phyloP scores from a whole-genome alignment of 2,329 filamentous ascomycete species.

The Hymenoscyphus albidus region DNA sequence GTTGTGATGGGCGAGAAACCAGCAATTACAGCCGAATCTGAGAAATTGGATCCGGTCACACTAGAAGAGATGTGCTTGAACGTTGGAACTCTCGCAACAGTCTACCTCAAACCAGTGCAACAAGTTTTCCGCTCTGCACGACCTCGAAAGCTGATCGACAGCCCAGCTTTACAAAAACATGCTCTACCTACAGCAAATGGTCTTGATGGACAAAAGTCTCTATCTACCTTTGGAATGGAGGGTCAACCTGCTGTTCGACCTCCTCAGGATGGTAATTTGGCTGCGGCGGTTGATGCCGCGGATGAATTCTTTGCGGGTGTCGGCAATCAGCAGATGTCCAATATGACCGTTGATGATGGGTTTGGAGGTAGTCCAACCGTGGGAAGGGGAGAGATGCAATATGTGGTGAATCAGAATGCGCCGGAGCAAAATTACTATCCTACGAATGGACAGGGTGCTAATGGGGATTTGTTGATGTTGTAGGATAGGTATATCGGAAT shows the following conservation, averaged over 20 bases:
- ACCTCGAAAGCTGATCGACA: constrained; percentile 73
- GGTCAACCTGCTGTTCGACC: constrained; percentile 33
- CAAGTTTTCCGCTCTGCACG: constrained; percentile 91
- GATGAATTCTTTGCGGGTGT: constrained; percentile 85
- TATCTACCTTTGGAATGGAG: constrained; percentile 54
- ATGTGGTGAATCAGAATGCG: constrained; percentile 79
- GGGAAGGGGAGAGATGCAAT: constrained; percentile 50
- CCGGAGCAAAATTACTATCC: constrained; percentile 73
- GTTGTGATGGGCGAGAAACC: constrained; percentile 98
- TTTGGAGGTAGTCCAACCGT: constrained; percentile 52
- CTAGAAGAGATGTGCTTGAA: constrained; percentile 97
- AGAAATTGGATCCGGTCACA: constrained; percentile 85
- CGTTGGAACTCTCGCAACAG: constrained; percentile 91
- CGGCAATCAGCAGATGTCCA: constrained; percentile 69
- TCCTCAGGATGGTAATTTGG: constrained; percentile 47
- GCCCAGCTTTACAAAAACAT: constrained; percentile 78
- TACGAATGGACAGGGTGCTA: constrained; percentile 58
- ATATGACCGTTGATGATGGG: constrained; percentile 64
- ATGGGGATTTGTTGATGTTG: constrained; percentile 68
- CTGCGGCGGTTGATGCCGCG: constrained; percentile 74
- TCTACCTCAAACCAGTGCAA: constrained; percentile 96
- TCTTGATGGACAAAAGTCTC: constrained; percentile 55
- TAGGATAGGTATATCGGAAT: constrained; percentile 35
- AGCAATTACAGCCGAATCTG: constrained; percentile 90
- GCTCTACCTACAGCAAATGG: constrained; percentile 51